A percentile compares a stretch with the other conserved stretches of the same genome.
phyloP scores from a whole-genome alignment of 495 filamentous ascomycete genomes.

The Copromyces sp. region DNA sequence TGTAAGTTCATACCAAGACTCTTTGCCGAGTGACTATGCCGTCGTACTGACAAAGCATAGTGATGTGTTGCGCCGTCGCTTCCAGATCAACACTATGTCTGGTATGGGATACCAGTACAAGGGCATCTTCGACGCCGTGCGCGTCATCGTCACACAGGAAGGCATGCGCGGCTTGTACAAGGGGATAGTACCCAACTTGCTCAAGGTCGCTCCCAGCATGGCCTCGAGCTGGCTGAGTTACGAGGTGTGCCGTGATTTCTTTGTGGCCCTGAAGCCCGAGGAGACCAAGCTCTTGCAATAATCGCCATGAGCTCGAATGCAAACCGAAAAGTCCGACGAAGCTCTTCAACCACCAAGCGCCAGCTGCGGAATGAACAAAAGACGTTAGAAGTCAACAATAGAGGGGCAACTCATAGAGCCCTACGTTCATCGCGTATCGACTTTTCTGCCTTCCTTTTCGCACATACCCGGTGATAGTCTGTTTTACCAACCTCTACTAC shows the following conservation, averaged over 20 bases:
- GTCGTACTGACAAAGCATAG: constrained; percentile 7
- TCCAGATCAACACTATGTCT: constrained; percentile 98
- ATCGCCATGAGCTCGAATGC: not conserved
- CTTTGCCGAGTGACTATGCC: not conserved
- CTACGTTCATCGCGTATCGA: not conserved
- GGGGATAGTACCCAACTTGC: constrained; percentile 82
- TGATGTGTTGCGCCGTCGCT: constrained; percentile 88
- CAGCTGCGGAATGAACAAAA: not conserved
- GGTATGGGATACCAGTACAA: constrained; percentile 97
- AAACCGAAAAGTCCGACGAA: not conserved
- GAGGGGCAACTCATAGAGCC: not conserved
- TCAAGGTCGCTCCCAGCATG: constrained; percentile 98
- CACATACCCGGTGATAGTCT: not conserved
- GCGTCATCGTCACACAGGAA: constrained; percentile 71
- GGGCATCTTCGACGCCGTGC: constrained; percentile 72
- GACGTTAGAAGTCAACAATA: not conserved
- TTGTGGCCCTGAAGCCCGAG: constrained; percentile 46
- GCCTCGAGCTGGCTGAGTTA: constrained; percentile 97
- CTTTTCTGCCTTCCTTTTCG: not conserved
- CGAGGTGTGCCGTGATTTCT: constrained; percentile 80
- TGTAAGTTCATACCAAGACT: constrained; percentile 47
- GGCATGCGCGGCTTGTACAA: constrained; percentile 68
- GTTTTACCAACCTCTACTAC: not conserved
- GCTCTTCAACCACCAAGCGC: not conserved
- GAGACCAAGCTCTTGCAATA: constrained; percentile 24